Percentiles rank a stretch among this genome's conserved stretches.
phyloP scores from a whole-genome alignment of 2,329 filamentous ascomycete species.

The Pseudophaeomoniella oleicola region DNA sequence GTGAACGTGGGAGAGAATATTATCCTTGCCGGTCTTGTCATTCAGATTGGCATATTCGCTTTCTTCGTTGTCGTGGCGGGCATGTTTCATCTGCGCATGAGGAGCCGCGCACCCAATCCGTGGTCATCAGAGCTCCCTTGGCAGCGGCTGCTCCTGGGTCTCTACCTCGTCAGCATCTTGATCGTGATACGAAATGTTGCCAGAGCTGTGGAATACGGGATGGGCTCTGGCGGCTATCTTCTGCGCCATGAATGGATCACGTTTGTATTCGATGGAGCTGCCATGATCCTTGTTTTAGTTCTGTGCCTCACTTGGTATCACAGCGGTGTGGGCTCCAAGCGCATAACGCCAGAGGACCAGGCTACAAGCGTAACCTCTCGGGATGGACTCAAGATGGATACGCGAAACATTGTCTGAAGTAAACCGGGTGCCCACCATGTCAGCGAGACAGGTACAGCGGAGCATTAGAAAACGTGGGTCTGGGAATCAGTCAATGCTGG shows the following conservation, averaged over 20 bases:
- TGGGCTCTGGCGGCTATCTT: slow-evolving; percentile 6
- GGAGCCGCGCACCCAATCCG: slow-evolving; percentile 9
- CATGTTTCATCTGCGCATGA: slow-evolving; percentile 12
- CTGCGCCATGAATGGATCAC: slow-evolving; percentile 15
- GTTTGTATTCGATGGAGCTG: slow-evolving; percentile 18
- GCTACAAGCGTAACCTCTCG: too few relatives aligned
- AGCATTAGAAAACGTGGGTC: too few relatives aligned
- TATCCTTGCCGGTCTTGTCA: slow-evolving; percentile 16
- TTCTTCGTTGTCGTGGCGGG: slow-evolving; percentile 14
- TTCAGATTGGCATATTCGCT: slow-evolving; percentile 15
- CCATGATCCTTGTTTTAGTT: slow-evolving; percentile 13
- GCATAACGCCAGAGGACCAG: too few relatives aligned
- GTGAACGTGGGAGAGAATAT: slow-evolving; percentile 6
- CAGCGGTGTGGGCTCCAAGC: slow-evolving; percentile 10
- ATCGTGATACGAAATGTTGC: slow-evolving; percentile 17
- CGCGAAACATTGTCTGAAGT: too few relatives aligned
- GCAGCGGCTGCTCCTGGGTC: slow-evolving; percentile 14
- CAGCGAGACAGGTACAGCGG: too few relatives aligned
- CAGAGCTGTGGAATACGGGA: slow-evolving; percentile 16
- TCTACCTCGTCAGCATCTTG: slow-evolving; percentile 13
- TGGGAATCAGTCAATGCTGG: too few relatives aligned
- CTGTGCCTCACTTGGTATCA: slow-evolving; percentile 4
- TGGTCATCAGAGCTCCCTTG: slow-evolving; percentile 10
- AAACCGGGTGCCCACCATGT: too few relatives aligned
- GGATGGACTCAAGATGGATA: too few relatives aligned